Percentiles rank a stretch among this genome's conserved stretches.
These are phyloP conservation scores for Nicotiana benthamiana DNA, from an alignment of 257 asterid species.

Conservation along the genomic window DNA sequence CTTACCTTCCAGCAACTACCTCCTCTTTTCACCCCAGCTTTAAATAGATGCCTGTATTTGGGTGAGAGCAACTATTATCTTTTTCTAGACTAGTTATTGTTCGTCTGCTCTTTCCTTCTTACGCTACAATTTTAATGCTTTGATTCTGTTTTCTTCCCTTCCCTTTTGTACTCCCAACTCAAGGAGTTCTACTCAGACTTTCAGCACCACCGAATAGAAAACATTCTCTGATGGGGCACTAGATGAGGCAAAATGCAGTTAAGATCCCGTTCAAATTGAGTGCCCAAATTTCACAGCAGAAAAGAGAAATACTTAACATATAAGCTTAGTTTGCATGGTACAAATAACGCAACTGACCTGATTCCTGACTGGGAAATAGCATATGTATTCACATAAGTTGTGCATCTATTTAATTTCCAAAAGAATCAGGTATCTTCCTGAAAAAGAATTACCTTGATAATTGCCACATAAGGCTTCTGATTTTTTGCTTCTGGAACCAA, in stretches of 20 bases:
- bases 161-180: not conserved
- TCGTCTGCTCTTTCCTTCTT: not conserved
- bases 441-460: conserved; percentile 62
- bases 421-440: not conserved
- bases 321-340: not conserved
- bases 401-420: not conserved
- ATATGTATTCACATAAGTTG: not conserved
- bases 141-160: not conserved
- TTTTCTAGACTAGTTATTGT: not conserved
- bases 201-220: not conserved
- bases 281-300: not conserved
- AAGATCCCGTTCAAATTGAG: not conserved
- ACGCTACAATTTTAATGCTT: not conserved
- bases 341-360: not conserved
- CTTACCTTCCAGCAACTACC: not conserved
- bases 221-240: not conserved
- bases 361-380: not conserved
- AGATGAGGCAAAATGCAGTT: not conserved
- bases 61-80: not conserved
- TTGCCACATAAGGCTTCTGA: conserved; percentile 91
- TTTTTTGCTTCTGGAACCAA: conserved; percentile 50
- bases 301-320: not conserved
- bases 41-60: not conserved
- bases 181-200: not conserved
- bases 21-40: not conserved